Evolutionary conservation across 805 yeast genomes (phyloP).

Genomic region (Cyberlindnera xishuangbannaensis): DNA sequence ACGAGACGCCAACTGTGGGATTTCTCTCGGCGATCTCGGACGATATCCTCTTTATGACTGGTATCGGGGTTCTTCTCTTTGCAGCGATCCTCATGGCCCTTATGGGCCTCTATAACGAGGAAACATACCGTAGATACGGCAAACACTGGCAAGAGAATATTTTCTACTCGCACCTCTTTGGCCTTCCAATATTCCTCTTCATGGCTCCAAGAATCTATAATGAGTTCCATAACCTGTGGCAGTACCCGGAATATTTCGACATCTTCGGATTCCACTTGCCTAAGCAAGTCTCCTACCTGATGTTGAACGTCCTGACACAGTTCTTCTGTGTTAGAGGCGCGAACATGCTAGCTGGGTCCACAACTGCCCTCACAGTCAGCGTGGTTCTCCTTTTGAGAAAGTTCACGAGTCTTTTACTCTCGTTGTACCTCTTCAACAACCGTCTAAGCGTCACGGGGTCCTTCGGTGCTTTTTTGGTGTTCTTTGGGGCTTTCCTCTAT

Average conservation of each 20-base stretch:
- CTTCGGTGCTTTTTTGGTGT: conserved; percentile 46
- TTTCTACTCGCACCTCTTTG: conserved; percentile 53
- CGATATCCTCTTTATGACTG: conserved; percentile 21
- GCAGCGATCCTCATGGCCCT: conserved; percentile 49
- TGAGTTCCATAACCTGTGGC: conserved; percentile 27
- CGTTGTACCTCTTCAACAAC: conserved; percentile 48
- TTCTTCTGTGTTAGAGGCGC: conserved; percentile 64
- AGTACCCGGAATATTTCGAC: conserved; percentile 16
- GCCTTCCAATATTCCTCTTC: conserved; percentile 46
- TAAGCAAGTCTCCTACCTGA: conserved; percentile 26
- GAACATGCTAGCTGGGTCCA: conserved; percentile 48
- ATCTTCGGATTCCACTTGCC: conserved; percentile 21
- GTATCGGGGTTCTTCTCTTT: conserved; percentile 33
- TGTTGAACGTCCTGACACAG: conserved; percentile 47
- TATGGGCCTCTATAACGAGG: conserved; percentile 55
- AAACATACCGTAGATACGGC: conserved; percentile 43
- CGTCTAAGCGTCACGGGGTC: conserved; percentile 32
- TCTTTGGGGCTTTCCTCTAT: conserved; percentile 51
- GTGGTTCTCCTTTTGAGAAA: conserved; percentile 58
- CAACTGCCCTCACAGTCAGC: conserved; percentile 59
- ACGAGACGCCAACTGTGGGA: conserved; percentile 4
- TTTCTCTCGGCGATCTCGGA: conserved; percentile 7
- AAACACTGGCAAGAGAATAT: conserved; percentile 60
- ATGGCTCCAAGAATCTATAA: conserved; percentile 27
- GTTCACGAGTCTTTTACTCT: conserved; percentile 51